Evolutionary conservation across 306 rosid species (phyloP), one percentile per base, ranked within the genome.

Genomic region (Vigna trinervia): DNA sequence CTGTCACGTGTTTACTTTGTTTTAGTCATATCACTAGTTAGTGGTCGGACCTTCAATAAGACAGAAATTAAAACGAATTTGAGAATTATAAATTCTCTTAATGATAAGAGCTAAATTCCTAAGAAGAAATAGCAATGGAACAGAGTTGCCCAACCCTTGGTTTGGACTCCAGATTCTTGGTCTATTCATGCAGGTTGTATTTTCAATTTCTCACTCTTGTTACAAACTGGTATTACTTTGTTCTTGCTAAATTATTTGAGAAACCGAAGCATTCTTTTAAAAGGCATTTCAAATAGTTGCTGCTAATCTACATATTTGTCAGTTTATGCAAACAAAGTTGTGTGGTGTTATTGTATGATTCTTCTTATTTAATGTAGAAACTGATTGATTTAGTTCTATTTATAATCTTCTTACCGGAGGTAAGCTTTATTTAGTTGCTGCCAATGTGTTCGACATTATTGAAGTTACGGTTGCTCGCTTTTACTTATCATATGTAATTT

Each of bases 401-500:
- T 74, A 51, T 12, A 48, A n/a, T 59, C 13, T 68, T 19, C 12
- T 66, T 79, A 13, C 12, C 4, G 5, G 15, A 39, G 50, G 10
- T 13, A 23, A 17, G 39, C 2, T 15, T 74, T 47, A 32, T 39
- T 47, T 30, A 65, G 41, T 26, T 71, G 48, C 41, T 70, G 34
- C 4, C 0, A 36, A 59, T 57, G 56, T 65, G 56, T 65, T 9
- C 4, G 3, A 12, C 59, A 39, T 20, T 43, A 54, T 63, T 53
- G 68, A 60, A 85, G 77, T 56, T 34, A 52, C 65, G 28, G 47
- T 87, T 54, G 59, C 71, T 64, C 61, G 15, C 47, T 71, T 56
- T 54, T n/a, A 64, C 77, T 71, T 28, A 47, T 80, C 34, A 63
- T 85, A 20, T 74, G 59, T 71, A 79, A 61, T 60, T 73, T 74